These are phyloP conservation scores for Botrytis hyacinthi DNA, from an alignment of 2,329 filamentous ascomycete genomes.

Conservation along the genomic window DNA sequence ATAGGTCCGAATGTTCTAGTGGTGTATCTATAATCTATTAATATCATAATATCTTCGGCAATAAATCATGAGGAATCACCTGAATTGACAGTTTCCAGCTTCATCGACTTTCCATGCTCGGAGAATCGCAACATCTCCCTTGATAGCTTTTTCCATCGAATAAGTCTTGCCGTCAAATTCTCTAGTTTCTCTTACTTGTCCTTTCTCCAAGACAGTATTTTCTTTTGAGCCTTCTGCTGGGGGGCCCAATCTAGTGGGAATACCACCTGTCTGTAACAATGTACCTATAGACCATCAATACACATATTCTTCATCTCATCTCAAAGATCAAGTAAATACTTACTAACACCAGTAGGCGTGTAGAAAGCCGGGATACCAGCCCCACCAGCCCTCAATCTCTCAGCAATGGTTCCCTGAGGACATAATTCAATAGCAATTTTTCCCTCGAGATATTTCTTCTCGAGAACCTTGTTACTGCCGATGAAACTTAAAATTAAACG, in stretches of 20 bases:
- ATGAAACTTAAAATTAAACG: constrained; percentile 73
- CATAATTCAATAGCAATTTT: constrained; percentile 71
- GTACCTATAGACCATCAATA: constrained; percentile 46
- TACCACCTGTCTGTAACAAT: constrained; percentile 64
- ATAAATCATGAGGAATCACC: not conserved
- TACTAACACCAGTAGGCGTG: constrained; percentile 68
- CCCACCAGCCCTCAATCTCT: constrained; percentile 68
- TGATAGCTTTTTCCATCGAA: constrained; percentile 73
- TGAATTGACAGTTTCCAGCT: constrained; percentile 63
- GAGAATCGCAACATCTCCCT: constrained; percentile 73
- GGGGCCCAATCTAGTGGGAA: constrained; percentile 61
- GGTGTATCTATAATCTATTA: constrained; percentile 48
- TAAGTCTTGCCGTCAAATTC: constrained; percentile 71
- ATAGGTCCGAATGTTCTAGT: constrained; percentile 72
- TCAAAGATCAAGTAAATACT: constrained; percentile 33
- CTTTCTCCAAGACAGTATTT: constrained; percentile 55
- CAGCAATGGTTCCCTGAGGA: constrained; percentile 70
- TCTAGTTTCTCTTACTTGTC: constrained; percentile 64
- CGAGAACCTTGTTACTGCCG: constrained; percentile 72
- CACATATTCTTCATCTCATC: too few species aligned
- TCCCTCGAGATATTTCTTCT: constrained; percentile 71
- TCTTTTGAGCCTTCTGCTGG: constrained; percentile 43
- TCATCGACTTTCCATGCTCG: constrained; percentile 74
- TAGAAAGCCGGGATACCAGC: constrained; percentile 78
- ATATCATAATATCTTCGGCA: constrained; percentile 32